Evolutionary conservation across 2,329 filamentous ascomycete species (phyloP), one percentile per base, ranked within the genome.

Genomic region (Trichoderma koningii): DNA sequence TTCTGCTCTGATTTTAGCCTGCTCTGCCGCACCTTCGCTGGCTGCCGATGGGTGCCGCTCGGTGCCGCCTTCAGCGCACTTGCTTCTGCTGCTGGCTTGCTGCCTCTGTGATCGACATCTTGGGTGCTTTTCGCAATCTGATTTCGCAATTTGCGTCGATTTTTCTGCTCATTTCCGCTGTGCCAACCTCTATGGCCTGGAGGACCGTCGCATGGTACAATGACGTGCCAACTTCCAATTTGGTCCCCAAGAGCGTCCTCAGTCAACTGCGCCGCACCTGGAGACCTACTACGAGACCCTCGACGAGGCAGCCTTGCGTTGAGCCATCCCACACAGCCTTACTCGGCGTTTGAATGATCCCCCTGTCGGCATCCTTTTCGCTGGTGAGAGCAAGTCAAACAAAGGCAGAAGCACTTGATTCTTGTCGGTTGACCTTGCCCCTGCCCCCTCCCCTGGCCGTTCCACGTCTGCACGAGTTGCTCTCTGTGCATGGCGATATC

Each of bases 241-340:
- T 38, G 64, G 44, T 47, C 59, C 23, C 4, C 17, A 15, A 12
- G n/a, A 17, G 42, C 28, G 64, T 34, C 64, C 59, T 55, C 19
- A 10, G 5, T n/a, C 60, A 28, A 42, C 56, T 55, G 51, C 19
- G 59, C 64, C 57, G 45, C 64, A 56, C 44, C 17, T 23, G 38
- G 30, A 34, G 47, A 28, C 50, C 50, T 41, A 19, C 57, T 55
- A 17, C 45, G 12, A 63, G 41, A 53, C 48, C 34, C 12, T 26
- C 60, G 15, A 1, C 50, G 52, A 55, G 34, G 45, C 59, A 63
- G 63, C 66, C 66, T 65, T 67, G 41, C 38, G 56, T 48, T 66
- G 63, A 63, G 66, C 63, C 66, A 56, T 64, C 41, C 50, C 56
- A 57, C 56, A 57, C 47, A 63, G 52, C 57, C 66, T 66, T 42